Percentiles rank a stretch among this genome's conserved stretches.
Evolutionary conservation across 176 grass and related monocot genomes (phyloP).

Genomic region (Carex scoparia): DNA sequence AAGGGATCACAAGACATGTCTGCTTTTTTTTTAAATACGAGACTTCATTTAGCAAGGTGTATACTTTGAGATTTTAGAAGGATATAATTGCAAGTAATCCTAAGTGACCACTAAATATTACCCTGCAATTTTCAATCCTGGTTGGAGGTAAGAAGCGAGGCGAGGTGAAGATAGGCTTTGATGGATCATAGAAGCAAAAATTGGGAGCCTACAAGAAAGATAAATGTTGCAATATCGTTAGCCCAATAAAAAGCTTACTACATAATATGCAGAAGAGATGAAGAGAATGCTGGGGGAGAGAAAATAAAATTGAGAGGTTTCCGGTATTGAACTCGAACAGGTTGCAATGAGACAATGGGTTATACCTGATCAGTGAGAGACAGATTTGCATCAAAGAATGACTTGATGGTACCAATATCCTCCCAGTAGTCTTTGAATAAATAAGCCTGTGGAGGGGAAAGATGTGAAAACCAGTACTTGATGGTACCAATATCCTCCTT

Average conservation of each 20-base stretch:
- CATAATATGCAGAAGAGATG: neutral
- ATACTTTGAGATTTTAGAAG: neutral
- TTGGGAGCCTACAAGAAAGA: conserved; percentile 43
- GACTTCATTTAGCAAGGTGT: neutral
- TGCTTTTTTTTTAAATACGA: neutral
- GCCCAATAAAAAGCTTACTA: neutral
- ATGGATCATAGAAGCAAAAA: conserved; percentile 74
- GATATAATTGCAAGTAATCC: neutral
- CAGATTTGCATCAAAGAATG: conserved; percentile 81
- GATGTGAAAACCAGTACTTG: neutral
- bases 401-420: conserved; percentile 83
- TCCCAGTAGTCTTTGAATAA: conserved; percentile 81
- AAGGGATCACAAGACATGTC: neutral
- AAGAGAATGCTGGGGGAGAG: conserved; percentile 5
- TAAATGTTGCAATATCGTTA: neutral
- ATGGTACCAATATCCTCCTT: neutral
- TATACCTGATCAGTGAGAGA: conserved; percentile 70
- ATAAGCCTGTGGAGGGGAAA: conserved; percentile 40
- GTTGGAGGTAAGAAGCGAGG: conserved; percentile 74
- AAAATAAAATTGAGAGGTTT: neutral
- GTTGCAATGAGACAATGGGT: neutral
- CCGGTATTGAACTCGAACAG: neutral
- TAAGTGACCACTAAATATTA: conserved; percentile 20
- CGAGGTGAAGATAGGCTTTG: conserved; percentile 68
- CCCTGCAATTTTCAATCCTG: conserved; percentile 67